phyloP scores from a whole-genome alignment of 1,284 basidiomycete species.

The Cutaneotrichosporon spelunceum region DNA sequence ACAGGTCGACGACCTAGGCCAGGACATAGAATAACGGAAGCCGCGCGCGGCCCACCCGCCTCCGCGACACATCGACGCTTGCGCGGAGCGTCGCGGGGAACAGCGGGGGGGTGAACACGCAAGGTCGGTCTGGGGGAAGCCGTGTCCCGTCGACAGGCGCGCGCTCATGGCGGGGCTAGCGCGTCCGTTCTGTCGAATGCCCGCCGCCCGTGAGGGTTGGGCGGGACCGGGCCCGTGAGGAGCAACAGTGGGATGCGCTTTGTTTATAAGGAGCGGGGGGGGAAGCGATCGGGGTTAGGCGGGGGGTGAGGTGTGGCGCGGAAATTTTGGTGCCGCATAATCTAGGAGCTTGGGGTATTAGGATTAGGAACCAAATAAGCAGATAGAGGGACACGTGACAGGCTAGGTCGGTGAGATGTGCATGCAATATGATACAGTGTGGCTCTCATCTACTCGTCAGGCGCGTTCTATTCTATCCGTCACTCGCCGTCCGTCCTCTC shows the following conservation, averaged over 20 bases:
- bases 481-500: too few species aligned
- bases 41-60: constrained; percentile 7
- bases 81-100: constrained; percentile 18
- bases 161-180: constrained; percentile 20
- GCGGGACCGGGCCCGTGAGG: constrained; percentile 27
- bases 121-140: constrained; percentile 26
- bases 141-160: constrained; percentile 32
- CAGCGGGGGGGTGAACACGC: constrained; percentile 7
- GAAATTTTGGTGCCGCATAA: not conserved
- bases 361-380: too few species aligned
- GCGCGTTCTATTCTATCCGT: too few species aligned
- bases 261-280: not conserved
- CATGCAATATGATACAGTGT: too few species aligned
- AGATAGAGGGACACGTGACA: too few species aligned
- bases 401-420: too few species aligned
- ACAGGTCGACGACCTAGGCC: constrained; percentile 31
- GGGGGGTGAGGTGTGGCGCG: not conserved
- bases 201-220: constrained; percentile 1
- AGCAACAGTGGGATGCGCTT: not conserved
- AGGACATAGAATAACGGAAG: constrained; percentile 33
- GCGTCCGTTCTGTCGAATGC: constrained; percentile 26
- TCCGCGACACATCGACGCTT: constrained; percentile 18
- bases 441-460: too few species aligned
- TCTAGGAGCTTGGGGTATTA: too few species aligned
- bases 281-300: not conserved